Percentiles rank a stretch among this genome's conserved stretches.
These are phyloP conservation scores for Tolypocladium inflatum DNA, from an alignment of 2,329 filamentous ascomycete species.

Conservation along the genomic window DNA sequence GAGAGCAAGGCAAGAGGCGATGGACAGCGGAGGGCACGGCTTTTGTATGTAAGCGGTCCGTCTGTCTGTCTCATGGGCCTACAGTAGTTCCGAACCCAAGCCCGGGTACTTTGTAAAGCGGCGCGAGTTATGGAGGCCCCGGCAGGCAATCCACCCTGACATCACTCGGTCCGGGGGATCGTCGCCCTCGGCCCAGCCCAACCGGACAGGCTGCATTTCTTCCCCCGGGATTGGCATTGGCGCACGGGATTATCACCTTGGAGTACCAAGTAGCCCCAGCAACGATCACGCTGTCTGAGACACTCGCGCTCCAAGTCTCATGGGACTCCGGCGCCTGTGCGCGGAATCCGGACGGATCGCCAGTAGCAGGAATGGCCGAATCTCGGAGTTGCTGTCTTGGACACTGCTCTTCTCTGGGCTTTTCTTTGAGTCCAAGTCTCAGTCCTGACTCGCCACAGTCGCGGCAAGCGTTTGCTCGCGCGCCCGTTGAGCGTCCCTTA, in stretches of 20 bases:
- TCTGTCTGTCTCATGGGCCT: background rate
- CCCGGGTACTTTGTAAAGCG: background rate
- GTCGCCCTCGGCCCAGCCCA: background rate
- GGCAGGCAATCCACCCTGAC: background rate
- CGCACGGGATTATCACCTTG: background rate
- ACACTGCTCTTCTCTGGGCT: background rate
- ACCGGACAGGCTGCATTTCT: background rate
- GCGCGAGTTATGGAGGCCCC: background rate
- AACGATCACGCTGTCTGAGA: background rate
- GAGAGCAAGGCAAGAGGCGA: background rate
- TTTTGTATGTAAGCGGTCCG: slow-evolving; percentile 1
- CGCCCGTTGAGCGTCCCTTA: too few species aligned
- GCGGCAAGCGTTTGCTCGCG: background rate
- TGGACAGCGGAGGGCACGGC: background rate
- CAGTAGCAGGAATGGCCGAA: background rate
- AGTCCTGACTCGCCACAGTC: background rate
- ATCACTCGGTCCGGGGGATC: background rate
- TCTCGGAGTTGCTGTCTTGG: background rate
- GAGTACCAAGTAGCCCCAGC: background rate
- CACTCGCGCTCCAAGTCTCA: too few species aligned
- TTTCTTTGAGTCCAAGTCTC: background rate
- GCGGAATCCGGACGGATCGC: background rate
- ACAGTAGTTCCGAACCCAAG: background rate
- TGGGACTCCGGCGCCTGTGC: background rate
- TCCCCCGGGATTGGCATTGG: background rate